These are phyloP conservation scores for Bremia lactucae DNA, from an alignment of 352 stramenopile genomes.

Conservation along the genomic window DNA sequence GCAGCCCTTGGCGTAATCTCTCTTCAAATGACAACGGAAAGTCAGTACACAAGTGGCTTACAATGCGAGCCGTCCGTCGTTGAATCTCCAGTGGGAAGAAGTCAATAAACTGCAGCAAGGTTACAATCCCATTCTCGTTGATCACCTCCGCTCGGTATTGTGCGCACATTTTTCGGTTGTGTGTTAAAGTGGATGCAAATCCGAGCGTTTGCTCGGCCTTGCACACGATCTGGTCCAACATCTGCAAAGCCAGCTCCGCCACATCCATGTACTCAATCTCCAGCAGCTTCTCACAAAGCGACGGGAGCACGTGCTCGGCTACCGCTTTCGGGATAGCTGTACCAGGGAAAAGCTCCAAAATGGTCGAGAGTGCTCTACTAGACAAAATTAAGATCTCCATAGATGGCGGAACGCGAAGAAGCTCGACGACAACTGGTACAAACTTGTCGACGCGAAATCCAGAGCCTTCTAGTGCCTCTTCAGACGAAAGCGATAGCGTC, in stretches of 20 bases:
- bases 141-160: conserved; percentile 37
- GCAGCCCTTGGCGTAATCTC: conserved; percentile 29
- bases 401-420: conserved; percentile 32
- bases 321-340: conserved; percentile 34
- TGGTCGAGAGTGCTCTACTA: conserved; percentile 35
- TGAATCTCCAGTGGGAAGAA: conserved; percentile 76
- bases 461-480: conserved; percentile 55
- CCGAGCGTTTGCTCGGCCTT: conserved; percentile 7
- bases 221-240: conserved; percentile 51
- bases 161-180: conserved; percentile 9
- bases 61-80: conserved; percentile 42
- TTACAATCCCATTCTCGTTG: conserved; percentile 50
- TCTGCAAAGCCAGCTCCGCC: conserved; percentile 54
- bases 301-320: conserved; percentile 32
- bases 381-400: conserved; percentile 61
- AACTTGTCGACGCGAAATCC: conserved; percentile 55
- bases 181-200: neutral
- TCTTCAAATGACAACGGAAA: conserved; percentile 17
- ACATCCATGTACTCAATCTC: conserved; percentile 82
- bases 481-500: conserved; percentile 55
- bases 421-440: conserved; percentile 26
- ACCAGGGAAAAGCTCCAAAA: conserved; percentile 46
- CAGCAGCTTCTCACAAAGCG: conserved; percentile 57
- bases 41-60: conserved; percentile 39
- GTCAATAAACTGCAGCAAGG: conserved; percentile 67